Evolutionary conservation across 1,284 basidiomycete species (phyloP), one percentile per base, ranked within the genome.

Genomic region (Apiotrichum laibachii): DNA sequence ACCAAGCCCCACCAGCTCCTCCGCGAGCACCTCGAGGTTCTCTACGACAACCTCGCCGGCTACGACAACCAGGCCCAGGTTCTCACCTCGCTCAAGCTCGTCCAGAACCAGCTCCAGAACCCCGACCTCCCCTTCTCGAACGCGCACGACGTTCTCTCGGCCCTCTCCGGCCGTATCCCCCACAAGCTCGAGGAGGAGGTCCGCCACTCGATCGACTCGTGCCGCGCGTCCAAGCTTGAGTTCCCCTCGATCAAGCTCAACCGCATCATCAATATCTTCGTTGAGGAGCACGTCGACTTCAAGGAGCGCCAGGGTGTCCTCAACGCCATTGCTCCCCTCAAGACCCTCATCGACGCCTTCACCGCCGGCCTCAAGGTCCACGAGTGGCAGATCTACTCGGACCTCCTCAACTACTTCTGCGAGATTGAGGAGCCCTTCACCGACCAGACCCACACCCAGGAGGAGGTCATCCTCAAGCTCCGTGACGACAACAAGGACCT

Each of bases 401-500:
- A 73, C 53, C 59, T 79, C 52, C 70, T 78, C 60, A 72, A 73
- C 67, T 75, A 69, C 69, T 79, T 75, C 60, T 71, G 69, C 52
- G 83, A 85, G 56, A 92, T 93, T 6, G 96, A 99, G 81, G 88
- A 88, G 75, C 80, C 96, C 39, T 99, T 99, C 72, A 89, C 90
- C 60, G 75, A 77, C 63, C 86, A 68, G 37, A 70, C 89, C 34
- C 90, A 89, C 71, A 93, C 95, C 61, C 94, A 83, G 69, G 82
- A 97, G 78, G 90, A 92, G 61, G 86, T 93, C 48, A 88, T 99
- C 50, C 84, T 99, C 63, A 85, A 87, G 62, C 84, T 99, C 55
- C 86, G 96, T 60, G 92, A 98, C 60, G 88, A 93, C 71, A 80
- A 94, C 82, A 94, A 96, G 79, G 90, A 95, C 68, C 85, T 98